Conservation (phyloP, 1,284 basidiomycete species). For the Sporisorium sorghi region DNA sequence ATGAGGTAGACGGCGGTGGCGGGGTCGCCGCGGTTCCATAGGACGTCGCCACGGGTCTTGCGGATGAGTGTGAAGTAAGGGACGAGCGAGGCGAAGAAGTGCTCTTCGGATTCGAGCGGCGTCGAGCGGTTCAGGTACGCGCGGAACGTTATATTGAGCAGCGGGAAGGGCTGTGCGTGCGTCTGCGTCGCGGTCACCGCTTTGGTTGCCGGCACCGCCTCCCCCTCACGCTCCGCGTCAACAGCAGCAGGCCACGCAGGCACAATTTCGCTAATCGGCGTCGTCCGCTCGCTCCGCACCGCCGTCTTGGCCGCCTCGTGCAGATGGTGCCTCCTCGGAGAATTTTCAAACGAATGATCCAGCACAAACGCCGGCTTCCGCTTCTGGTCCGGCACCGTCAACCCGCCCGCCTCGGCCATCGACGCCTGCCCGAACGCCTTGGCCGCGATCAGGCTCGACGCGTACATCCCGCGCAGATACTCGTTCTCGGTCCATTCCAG, state of each 20-base stretch:
- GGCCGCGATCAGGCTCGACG: slow-evolving; percentile 64
- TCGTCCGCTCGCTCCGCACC: slow-evolving; percentile 35
- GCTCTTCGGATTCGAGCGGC: slow-evolving; percentile 12
- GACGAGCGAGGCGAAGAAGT: slow-evolving; percentile 72
- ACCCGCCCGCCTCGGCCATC: slow-evolving; percentile 71
- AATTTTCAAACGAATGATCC: slow-evolving; percentile 77
- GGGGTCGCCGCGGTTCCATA: slow-evolving; percentile 80
- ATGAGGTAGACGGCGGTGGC: slow-evolving; percentile 73
- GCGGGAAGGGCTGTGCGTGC: slow-evolving; percentile 48
- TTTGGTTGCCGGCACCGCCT: no score
- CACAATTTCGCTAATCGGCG: slow-evolving; percentile 31
- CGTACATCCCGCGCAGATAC: slow-evolving; percentile 70
- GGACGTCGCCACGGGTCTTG: slow-evolving; percentile 75
- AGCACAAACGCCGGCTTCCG: slow-evolving; percentile 66
- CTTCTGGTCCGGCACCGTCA: slow-evolving; percentile 64
- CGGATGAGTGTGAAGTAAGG: slow-evolving; percentile 79
- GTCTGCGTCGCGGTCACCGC: no score
- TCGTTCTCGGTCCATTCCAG: slow-evolving; percentile 80
- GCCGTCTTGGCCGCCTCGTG: slow-evolving; percentile 77
- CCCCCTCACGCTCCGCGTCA: no score
- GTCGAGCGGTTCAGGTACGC: slow-evolving; percentile 41
- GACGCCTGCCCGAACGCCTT: slow-evolving; percentile 67
- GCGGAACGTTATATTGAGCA: slow-evolving; percentile 58
- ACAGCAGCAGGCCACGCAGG: slow-evolving; percentile 1
- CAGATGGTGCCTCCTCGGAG: slow-evolving; percentile 80